Conservation (phyloP, 2,329 filamentous ascomycete genomes). For the Blastomyces parvus region DNA sequence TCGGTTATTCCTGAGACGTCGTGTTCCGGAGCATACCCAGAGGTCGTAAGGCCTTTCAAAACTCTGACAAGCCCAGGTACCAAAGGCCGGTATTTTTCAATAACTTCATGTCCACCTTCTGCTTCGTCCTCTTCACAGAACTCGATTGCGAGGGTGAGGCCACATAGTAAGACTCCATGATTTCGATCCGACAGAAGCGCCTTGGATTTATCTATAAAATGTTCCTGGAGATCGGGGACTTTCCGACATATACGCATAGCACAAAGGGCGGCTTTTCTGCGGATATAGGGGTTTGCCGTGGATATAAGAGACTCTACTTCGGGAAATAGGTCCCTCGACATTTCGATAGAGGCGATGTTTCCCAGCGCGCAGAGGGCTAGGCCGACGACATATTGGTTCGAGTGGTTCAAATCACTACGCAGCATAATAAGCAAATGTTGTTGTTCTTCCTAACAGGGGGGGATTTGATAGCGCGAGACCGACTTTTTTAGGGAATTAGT, state of each 20-base stretch:
- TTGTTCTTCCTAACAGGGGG: background rate
- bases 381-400: slow-evolving; percentile 96
- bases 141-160: slow-evolving; percentile 79
- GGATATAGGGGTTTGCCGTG: slow-evolving; percentile 95
- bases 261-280: slow-evolving; percentile 93
- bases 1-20: slow-evolving; percentile 98
- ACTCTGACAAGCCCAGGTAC: slow-evolving; percentile 81
- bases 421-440: background rate
- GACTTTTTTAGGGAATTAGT: slow-evolving; percentile 98
- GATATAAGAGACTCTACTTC: slow-evolving; percentile 89
- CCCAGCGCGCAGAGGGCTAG: slow-evolving; percentile 91
- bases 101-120: slow-evolving; percentile 79
- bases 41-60: slow-evolving; percentile 83
- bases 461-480: slow-evolving; percentile 18
- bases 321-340: slow-evolving; percentile 93
- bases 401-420: slow-evolving; percentile 80
- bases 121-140: slow-evolving; percentile 92
- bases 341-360: slow-evolving; percentile 95
- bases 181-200: slow-evolving; percentile 83
- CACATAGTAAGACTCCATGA: slow-evolving; percentile 88
- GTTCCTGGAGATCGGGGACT: slow-evolving; percentile 92
- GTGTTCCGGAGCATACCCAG: slow-evolving; percentile 93
- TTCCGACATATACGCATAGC: slow-evolving; percentile 98
- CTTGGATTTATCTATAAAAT: slow-evolving; percentile 91
- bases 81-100: slow-evolving; percentile 82